Evolutionary conservation across 495 filamentous ascomycete genomes (phyloP).

Genomic region (Pyronema domesticum): DNA sequence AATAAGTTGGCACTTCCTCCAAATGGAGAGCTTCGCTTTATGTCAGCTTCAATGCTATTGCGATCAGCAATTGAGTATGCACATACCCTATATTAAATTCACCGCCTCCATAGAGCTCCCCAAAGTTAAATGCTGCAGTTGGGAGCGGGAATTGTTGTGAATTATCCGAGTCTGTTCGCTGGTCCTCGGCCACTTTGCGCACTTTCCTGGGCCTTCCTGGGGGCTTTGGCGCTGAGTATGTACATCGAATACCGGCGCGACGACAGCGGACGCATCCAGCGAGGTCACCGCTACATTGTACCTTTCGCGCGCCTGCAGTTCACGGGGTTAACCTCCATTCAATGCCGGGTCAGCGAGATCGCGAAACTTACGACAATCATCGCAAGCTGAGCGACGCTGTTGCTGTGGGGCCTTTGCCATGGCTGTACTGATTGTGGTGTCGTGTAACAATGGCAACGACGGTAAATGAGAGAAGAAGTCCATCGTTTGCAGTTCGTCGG

Average conservation of each 20-base stretch:
- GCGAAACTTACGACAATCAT: conserved; percentile 6
- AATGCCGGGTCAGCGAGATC: background rate
- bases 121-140: background rate
- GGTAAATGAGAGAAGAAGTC: no score
- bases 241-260: conserved; percentile 1
- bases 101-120: background rate
- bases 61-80: background rate
- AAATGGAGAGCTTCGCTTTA: background rate
- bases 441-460: background rate
- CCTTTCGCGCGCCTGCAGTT: conserved; percentile 1
- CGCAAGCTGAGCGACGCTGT: conserved; percentile 3
- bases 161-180: background rate
- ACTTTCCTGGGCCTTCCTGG: conserved; percentile 4
- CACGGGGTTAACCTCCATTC: background rate
- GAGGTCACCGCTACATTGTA: conserved; percentile 1
- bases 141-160: background rate
- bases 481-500: no score
- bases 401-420: conserved; percentile 1
- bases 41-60: background rate
- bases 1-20: background rate
- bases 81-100: background rate
- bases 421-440: background rate
- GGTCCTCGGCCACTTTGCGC: background rate
- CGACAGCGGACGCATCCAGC: conserved; percentile 4
- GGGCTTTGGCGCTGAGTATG: conserved; percentile 5